Conservation (phyloP, 495 filamentous ascomycete genomes). For the Aspergillus coremiiformis region DNA sequence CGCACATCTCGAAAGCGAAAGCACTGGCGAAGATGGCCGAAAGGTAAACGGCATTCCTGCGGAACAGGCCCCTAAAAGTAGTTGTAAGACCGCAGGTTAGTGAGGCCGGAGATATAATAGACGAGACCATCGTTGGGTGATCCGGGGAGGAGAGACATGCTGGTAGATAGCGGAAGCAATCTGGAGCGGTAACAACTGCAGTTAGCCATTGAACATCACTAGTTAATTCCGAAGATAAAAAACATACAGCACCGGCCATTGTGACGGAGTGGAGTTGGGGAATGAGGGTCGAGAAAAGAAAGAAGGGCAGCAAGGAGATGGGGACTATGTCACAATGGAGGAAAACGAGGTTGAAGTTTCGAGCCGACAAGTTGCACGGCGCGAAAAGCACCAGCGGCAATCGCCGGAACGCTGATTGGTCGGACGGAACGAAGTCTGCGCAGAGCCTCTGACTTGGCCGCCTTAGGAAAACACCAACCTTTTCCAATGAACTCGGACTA, state of each 20-base stretch:
- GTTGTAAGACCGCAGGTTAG: constrained; percentile 15
- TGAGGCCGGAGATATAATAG: neutral
- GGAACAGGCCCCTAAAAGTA: constrained; percentile 65
- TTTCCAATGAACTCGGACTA: too few species aligned
- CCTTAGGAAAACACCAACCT: neutral
- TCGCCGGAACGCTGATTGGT: constrained; percentile 42
- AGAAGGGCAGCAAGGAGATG: constrained; percentile 10
- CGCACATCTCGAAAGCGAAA: constrained; percentile 92
- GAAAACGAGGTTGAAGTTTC: constrained; percentile 20
- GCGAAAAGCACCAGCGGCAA: constrained; percentile 38
- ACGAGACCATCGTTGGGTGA: constrained; percentile 7
- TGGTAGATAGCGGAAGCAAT: constrained; percentile 66
- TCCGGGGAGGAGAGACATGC: constrained; percentile 50
- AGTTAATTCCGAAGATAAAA: neutral
- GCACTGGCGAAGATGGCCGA: constrained; percentile 76
- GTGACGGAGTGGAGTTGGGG: constrained; percentile 24
- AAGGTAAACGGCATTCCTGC: constrained; percentile 78
- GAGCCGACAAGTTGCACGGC: constrained; percentile 4
- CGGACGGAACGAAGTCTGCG: constrained; percentile 4
- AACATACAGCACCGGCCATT: constrained; percentile 49
- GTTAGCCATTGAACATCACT: constrained; percentile 28
- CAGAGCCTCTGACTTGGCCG: constrained; percentile 9
- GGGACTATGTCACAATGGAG: constrained; percentile 14
- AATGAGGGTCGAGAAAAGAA: constrained; percentile 5
- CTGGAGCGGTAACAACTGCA: constrained; percentile 30